A percentile compares a stretch with the other conserved stretches of the same genome.
These are phyloP conservation scores for Luvunga scandens DNA, from an alignment of 345 rosid species.

Conservation along the genomic window DNA sequence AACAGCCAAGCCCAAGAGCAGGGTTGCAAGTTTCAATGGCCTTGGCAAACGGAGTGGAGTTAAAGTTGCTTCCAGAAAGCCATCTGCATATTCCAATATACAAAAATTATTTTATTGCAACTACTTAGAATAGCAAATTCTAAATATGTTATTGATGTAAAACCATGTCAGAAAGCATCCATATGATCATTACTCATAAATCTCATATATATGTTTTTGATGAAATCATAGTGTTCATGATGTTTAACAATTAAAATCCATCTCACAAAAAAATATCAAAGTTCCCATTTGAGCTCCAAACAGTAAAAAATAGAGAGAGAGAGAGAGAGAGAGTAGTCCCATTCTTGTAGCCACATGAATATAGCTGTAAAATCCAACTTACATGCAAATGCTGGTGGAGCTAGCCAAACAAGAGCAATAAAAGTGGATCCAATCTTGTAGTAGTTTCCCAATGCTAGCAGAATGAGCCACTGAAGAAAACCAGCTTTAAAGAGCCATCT, in stretches of 20 bases:
- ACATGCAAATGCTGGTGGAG: constrained; percentile 94
- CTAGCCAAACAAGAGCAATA: constrained; percentile 82
- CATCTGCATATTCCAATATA: constrained; percentile 52
- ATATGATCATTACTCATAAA: constrained; percentile 4
- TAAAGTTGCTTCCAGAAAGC: constrained; percentile 91
- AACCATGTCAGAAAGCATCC: constrained; percentile 12
- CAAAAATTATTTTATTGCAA: constrained; percentile 14
- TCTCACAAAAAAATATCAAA: background rate
- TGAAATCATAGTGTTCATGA: background rate
- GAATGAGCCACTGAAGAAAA: constrained; percentile 79
- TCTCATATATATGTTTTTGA: background rate
- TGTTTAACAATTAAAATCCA: background rate
- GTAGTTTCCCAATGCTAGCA: constrained; percentile 69
- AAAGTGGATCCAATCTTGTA: constrained; percentile 74
- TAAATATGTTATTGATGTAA: background rate
- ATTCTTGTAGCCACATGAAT: constrained; percentile 13
- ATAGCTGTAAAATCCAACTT: constrained; percentile 35
- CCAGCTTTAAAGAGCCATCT: constrained; percentile 95
- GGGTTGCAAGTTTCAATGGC: constrained; percentile 97
- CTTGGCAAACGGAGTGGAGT: constrained; percentile 78
- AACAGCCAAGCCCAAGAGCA: constrained; percentile 59
- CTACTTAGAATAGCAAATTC: background rate
- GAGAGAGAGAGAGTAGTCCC: no score
- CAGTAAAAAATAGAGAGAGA: no score
- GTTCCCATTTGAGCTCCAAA: background rate